phyloP scores from a whole-genome alignment of 768 basidiomycete species.

The Termitomyces sp. region DNA sequence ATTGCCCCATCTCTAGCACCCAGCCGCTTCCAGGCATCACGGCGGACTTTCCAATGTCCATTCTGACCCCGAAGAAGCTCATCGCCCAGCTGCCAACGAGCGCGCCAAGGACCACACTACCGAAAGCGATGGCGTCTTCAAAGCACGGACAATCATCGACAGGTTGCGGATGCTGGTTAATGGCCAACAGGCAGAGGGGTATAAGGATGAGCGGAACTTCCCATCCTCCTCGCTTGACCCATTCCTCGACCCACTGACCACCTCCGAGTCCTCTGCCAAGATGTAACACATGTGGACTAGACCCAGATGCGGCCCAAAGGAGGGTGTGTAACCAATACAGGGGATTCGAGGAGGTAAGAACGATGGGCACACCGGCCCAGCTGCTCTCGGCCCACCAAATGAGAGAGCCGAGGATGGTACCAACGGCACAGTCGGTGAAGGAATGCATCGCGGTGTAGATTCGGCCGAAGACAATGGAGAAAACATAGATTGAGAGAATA shows the following conservation, averaged over 20 bases:
- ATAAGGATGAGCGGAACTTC: slow-evolving; percentile 61
- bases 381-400: slow-evolving; percentile 63
- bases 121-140: slow-evolving; percentile 92
- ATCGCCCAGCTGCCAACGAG: slow-evolving; percentile 66
- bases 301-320: slow-evolving; percentile 21
- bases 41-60: slow-evolving; percentile 17
- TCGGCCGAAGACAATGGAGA: slow-evolving; percentile 75
- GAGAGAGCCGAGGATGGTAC: slow-evolving; percentile 57
- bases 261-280: slow-evolving; percentile 36
- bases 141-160: slow-evolving; percentile 98
- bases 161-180: slow-evolving; percentile 91
- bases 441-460: slow-evolving; percentile 90
- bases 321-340: slow-evolving; percentile 21
- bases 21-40: slow-evolving; percentile 60
- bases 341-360: slow-evolving; percentile 26
- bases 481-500: slow-evolving; percentile 53
- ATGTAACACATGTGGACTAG: slow-evolving; percentile 20
- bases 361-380: slow-evolving; percentile 35
- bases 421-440: slow-evolving; percentile 68
- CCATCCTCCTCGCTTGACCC: slow-evolving; percentile 35
- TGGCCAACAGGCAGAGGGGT: slow-evolving; percentile 62
- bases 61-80: slow-evolving; percentile 36
- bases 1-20: slow-evolving; percentile 26
- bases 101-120: slow-evolving; percentile 80
- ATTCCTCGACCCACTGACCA: slow-evolving; percentile 30